Base-by-base conservation (phyloP, 75 land plant genomes). In the Ceratopteris richardii region DNA sequence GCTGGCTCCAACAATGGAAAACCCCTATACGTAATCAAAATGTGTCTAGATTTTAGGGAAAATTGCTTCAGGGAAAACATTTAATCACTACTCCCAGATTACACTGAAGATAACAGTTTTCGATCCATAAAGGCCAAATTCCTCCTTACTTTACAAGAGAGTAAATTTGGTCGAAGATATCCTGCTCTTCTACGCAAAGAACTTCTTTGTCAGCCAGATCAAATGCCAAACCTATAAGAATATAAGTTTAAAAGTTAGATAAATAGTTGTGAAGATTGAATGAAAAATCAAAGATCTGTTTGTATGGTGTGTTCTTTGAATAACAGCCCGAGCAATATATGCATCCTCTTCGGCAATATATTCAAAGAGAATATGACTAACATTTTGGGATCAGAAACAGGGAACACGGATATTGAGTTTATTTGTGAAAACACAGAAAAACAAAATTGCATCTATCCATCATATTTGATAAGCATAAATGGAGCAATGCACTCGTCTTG, bases 201-300 rank as follows among this genome's bases (percentile, higher is more conserved):
- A 95, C 56, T 51, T 95, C 99, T 61, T 76, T 78, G 72, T 95
- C 97, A 17, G 96, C 95, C 10, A 95, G 75, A 60, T 95, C 96
- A 57, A 84, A 95, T 18, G 83, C 81, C 31, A 87, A 74, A 21
- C 84, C 96, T 90, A 63, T 17, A 50, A 16, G 2, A 33, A 20
- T n/a, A 47, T 17, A 33, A 7, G 44, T 3, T 0, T 3, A 62
- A 22, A 25, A 28, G 37, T 33, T 24, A 39, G 57, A 3, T 10
- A 53, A 20, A 26, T 14, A 14, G 24, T 7, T 22, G 17, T 1
- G 51, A 44, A 44, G 17, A 20, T n/a, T 44, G 1, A 44, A n/a
- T 44, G 2, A n/a, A 44, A 20, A 1, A 44, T n/a, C n/a, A n/a
- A n/a, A n/a, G n/a, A n/a, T n/a, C n/a, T n/a, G n/a, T n/a, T n/a